Percentiles rank a stretch among this genome's conserved stretches.
Conservation (phyloP, 1,284 basidiomycete species). For the Trametes versicolor region DNA sequence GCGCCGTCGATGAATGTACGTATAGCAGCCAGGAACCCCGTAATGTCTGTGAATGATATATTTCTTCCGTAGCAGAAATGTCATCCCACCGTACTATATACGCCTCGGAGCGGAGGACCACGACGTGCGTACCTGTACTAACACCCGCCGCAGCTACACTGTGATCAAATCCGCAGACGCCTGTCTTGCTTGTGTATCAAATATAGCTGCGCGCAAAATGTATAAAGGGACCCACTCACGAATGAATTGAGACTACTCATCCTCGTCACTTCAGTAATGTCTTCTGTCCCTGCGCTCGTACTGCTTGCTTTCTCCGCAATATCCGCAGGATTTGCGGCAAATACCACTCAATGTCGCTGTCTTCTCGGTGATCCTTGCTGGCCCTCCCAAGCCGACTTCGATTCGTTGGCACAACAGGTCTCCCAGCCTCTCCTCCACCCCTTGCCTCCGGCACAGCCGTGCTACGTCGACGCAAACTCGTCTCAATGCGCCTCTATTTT, state of each 20-base stretch:
- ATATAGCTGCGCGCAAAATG: neutral
- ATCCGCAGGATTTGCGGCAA: neutral
- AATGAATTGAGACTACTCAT: too few relatives aligned
- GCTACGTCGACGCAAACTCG: conserved; percentile 46
- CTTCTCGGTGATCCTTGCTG: conserved; percentile 51
- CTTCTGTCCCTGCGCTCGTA: neutral
- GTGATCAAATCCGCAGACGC: neutral
- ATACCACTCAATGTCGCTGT: conserved; percentile 34
- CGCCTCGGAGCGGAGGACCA: neutral
- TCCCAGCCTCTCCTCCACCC: conserved; percentile 52
- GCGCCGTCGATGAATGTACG: neutral
- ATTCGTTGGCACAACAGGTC: conserved; percentile 44
- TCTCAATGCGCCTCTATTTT: conserved; percentile 48
- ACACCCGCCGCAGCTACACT: neutral
- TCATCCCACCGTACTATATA: neutral
- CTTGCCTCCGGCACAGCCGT: conserved; percentile 48
- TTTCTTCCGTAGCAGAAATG: neutral
- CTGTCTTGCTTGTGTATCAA: neutral
- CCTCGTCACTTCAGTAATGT: neutral
- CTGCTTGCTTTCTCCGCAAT: neutral
- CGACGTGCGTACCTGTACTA: neutral
- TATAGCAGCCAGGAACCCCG: neutral
- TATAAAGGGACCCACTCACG: too few relatives aligned
- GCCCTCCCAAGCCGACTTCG: conserved; percentile 50
- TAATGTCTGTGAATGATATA: neutral